Evolutionary conservation across 1,284 basidiomycete species (phyloP), one percentile per base, ranked within the genome.

Genomic region (Trichosporon asahii): DNA sequence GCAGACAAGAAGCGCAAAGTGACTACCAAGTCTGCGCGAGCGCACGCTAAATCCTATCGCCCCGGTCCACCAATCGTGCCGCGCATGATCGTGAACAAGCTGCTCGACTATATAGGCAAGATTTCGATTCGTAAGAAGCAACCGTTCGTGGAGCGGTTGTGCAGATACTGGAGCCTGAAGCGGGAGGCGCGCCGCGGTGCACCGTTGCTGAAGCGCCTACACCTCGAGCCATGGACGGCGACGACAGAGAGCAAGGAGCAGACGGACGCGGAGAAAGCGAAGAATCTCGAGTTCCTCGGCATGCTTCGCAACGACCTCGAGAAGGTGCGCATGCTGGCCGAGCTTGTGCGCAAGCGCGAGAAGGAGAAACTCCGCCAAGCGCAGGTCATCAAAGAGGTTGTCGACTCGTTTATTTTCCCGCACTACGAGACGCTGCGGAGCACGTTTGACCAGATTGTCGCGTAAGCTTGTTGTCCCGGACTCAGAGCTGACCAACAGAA

Each of bases 201-300:
- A 2, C 95, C 96, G 1, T 82, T 99, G 66, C 84, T 99, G 76
- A 99, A 98, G 83, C 84, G 97, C 65, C 83, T 99, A 66, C 95
- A 99, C 84, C 86, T 99, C 35, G 96, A 99, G 85, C 97, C 96
- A 0, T 99, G 96, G 97, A 97, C 96, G 0, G 92, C 94, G 0
- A 89, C 88, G 27, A 88, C 88, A 21, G 87, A 87, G 0, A 86
- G 86, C 0, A 89, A 88, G 74, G 84, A 88, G 53, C 87, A 92
- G 76, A 91, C 89, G 1, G 92, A 94, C 37, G 91, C 93, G 72
- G 93, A 98, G 74, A 93, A 92, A 82, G 84, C 86, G 3, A 88
- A 90, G 84, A 95, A 95, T 78, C 88, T 98, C n/a, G 89, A 94
- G 91, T 86, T 89, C 81, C 81, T 95, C 70, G 87, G 88, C 72